Evolutionary conservation across 2,329 filamentous ascomycete genomes (phyloP), one percentile per base, ranked within the genome.

Genomic region (Apiospora marii): DNA sequence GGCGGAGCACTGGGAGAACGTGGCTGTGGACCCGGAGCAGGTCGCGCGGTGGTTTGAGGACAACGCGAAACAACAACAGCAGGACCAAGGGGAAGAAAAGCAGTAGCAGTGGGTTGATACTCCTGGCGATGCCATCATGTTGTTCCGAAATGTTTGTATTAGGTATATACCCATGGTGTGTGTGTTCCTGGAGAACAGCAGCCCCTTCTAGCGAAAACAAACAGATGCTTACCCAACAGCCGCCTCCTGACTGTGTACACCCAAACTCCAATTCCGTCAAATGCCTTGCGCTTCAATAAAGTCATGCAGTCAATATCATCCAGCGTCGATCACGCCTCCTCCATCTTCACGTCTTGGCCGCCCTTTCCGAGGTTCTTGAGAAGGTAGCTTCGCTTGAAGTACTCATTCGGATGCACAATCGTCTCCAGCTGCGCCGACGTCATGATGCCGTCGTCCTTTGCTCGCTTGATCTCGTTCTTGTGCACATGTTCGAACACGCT

Each of bases 351-450:
- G 73, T 91, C 88, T 24, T 85, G 83, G 73, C 84, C 84, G 30
- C 84, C 82, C 74, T 87, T 90, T 69, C 83, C 91, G 37, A 97
- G 82, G 80, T 96, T 94, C 86, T 95, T 98, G 74, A 99, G 85
- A 77, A 97, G 79, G 82, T 94, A 98, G 81, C 95, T 97, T 72
- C 96, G 89, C 87, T 98, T 98, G 83, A 98, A 99, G 83, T 98
- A 99, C 76, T 96, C 95, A 81, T 99, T 99, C 14, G 96, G 96
- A 83, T 99, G 96, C 30, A 98, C 92, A 80, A 99, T 97, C 0
- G 96, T 98, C 83, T 98, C 96, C 58, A 98, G 87, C 81, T 98
- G 94, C 22, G 91, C 90, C 8, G 92, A 85, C 16, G 87, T 91
- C 91, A 92, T 92, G 70, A 91, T 86, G 7, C 90, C 88, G 69